Conservation (phyloP, 2,329 filamentous ascomycete genomes). For the Aspergillus neotritici region DNA sequence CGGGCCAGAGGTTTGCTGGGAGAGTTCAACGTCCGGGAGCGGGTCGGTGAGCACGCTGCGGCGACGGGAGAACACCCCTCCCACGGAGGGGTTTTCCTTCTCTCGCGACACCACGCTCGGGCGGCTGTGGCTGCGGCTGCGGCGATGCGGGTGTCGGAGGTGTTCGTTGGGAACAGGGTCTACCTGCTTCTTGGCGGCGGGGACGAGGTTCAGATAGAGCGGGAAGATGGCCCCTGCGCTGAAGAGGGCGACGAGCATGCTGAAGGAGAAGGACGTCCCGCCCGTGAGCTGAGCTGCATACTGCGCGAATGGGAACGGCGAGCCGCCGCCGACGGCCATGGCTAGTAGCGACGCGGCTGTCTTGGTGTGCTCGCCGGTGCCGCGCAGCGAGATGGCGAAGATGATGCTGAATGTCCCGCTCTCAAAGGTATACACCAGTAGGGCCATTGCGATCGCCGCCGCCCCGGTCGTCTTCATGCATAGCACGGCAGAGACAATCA, state of each 20-base stretch:
- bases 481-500: conserved; percentile 48
- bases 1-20: not conserved
- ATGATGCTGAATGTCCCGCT: conserved; percentile 56
- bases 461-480: conserved; percentile 46
- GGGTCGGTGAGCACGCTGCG: conserved; percentile 24
- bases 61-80: conserved; percentile 26
- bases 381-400: conserved; percentile 54
- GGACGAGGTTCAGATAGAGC: conserved; percentile 48
- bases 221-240: conserved; percentile 49
- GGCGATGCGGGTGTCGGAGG: conserved; percentile 25
- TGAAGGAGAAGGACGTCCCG: conserved; percentile 46
- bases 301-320: conserved; percentile 52
- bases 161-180: conserved; percentile 44
- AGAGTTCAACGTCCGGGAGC: conserved; percentile 13
- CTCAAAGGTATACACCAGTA: conserved; percentile 56
- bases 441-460: conserved; percentile 43
- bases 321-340: conserved; percentile 50
- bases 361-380: conserved; percentile 55
- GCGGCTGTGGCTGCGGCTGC: conserved; percentile 12
- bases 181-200: conserved; percentile 46
- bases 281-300: conserved; percentile 39
- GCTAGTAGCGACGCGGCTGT: conserved; percentile 51
- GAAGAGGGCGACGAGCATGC: conserved; percentile 50
- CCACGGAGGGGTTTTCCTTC: conserved; percentile 25
- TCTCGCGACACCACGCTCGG: conserved; percentile 16